Evolutionary conservation across 176 grass and related monocot species (phyloP).

Genomic region (Coix lacrymajobi): DNA sequence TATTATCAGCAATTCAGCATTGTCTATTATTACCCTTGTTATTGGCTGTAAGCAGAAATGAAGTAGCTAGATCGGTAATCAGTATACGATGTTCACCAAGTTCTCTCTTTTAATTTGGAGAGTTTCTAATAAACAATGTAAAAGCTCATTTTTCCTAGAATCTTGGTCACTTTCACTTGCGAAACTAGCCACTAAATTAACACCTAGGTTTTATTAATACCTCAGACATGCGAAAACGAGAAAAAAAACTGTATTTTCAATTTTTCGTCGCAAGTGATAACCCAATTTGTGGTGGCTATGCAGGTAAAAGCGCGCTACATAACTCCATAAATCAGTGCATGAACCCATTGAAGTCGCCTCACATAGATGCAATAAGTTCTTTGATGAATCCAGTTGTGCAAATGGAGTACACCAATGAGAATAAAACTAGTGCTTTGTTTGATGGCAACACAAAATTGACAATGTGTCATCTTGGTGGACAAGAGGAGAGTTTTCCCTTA

Average conservation of each 20-base stretch:
- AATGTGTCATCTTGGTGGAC: conserved; percentile 62
- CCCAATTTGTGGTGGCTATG: conserved; percentile 29
- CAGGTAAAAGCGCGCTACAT: conserved; percentile 80
- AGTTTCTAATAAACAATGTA: background rate
- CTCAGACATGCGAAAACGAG: background rate
- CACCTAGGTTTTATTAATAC: background rate
- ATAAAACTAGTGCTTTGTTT: conserved; percentile 58
- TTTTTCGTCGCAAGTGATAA: conserved; percentile 6
- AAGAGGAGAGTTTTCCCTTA: conserved; percentile 49
- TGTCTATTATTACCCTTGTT: background rate
- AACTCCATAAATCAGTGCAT: conserved; percentile 69
- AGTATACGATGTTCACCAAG: background rate
- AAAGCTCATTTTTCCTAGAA: background rate
- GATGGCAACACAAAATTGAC: conserved; percentile 70
- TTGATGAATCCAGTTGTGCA: conserved; percentile 57
- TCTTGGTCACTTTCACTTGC: background rate
- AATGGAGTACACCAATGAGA: conserved; percentile 34
- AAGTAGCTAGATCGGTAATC: background rate
- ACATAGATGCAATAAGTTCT: conserved; percentile 44
- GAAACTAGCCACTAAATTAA: background rate
- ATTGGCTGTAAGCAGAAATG: background rate
- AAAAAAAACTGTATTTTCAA: background rate
- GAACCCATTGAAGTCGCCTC: conserved; percentile 46
- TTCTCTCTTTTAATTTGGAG: background rate
- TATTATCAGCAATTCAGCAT: conserved; percentile 11